A percentile compares a stretch with the other conserved stretches of the same genome.
Conservation (phyloP, 2,329 filamentous ascomycete species). For the Colletotrichum lentis region DNA sequence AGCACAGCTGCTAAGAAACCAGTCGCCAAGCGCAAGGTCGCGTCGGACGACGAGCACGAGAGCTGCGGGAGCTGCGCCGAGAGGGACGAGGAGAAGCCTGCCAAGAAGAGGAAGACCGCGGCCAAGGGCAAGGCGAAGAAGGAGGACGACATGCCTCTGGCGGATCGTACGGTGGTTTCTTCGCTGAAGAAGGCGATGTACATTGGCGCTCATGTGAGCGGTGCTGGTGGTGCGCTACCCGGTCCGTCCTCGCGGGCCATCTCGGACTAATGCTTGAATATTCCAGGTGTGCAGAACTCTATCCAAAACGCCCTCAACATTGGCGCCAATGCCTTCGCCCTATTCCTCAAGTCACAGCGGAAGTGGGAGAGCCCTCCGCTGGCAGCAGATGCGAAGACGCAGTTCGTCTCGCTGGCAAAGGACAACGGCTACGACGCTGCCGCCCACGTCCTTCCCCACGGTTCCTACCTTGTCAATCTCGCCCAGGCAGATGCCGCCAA, state of each 20-base stretch:
- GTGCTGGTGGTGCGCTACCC: conserved; percentile 75
- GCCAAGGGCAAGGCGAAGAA: conserved; percentile 47
- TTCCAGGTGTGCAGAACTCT: conserved; percentile 84
- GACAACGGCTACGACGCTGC: conserved; percentile 75
- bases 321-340: conserved; percentile 89
- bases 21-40: conserved; percentile 46
- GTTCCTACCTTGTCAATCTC: conserved; percentile 95
- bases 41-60: conserved; percentile 42
- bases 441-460: conserved; percentile 85
- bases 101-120: conserved; percentile 55
- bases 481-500: conserved; percentile 83
- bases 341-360: conserved; percentile 95
- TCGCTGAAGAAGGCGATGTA: conserved; percentile 76
- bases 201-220: conserved; percentile 91
- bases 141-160: conserved; percentile 67
- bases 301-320: conserved; percentile 80
- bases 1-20: conserved; percentile 35
- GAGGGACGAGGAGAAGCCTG: conserved; percentile 41
- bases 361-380: conserved; percentile 91
- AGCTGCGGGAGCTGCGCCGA: conserved; percentile 40
- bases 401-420: conserved; percentile 74
- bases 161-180: conserved; percentile 68
- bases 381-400: conserved; percentile 68
- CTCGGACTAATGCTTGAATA: neutral
- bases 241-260: neutral